Base-by-base conservation (phyloP, 1,284 basidiomycete species). In the Volvariella volvacea region DNA sequence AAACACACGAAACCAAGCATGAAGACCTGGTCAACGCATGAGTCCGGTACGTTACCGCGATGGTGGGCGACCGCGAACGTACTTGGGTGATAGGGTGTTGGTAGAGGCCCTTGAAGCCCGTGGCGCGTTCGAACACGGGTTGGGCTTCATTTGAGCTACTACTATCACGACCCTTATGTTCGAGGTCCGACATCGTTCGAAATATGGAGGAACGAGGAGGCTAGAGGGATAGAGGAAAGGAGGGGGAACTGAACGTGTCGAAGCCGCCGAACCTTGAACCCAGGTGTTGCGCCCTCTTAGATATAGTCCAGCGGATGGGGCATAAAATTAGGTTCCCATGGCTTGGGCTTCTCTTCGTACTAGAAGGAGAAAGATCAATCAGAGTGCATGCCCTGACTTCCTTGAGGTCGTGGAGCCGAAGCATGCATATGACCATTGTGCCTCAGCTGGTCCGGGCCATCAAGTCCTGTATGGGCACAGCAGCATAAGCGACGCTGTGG, bases 1-100 rank as follows among this genome's bases (percentile, higher is more conserved):
- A 75, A 75, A 52, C 82, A 85, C 25, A 85, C 77, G 47, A 86
- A 71, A 21, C 80, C 82, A 44, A 86, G 66, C 65, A 85, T 65
- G 47, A 65, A 64, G 48, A 78, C 71, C 71, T 68, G 55, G 48
- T 41, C 57, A 57, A 49, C 51, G 4, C 16, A 41, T 39, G 14
- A 48, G 39, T 16, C 15, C 10, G 16, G 19, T 28, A 15, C 36
- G 37, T 44, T 34, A 57, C 45, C 16, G 47, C 51, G 43, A 54
- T 17, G 16, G 41, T 21, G 31, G 21, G 6, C 45, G 42, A 56
- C 41, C 12, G 12, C 12, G 6, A 28, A 50, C 59, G 40, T 30
- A 74, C 70, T 60, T 75, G 73, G 12, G 70, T 72, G 22, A 66
- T 49, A 31, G 78, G 73, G 47, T 75, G 67, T 39, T 65, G 63